A percentile compares a stretch with the other conserved stretches of the same genome.
Conservation (phyloP, 345 rosid species). For the Corymbia maculata region DNA sequence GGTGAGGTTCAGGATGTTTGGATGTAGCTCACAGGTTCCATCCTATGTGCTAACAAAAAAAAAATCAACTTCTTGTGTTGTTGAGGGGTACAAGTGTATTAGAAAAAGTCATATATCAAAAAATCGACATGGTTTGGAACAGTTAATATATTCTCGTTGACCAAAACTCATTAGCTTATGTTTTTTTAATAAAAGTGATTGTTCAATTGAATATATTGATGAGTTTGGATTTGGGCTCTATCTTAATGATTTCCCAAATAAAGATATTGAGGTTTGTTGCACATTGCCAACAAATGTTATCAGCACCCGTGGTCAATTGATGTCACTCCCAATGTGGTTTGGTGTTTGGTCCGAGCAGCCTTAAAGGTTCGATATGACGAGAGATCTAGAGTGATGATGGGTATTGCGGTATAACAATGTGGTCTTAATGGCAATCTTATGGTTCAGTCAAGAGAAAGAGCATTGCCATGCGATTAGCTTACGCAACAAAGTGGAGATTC, state of each 20-base stretch:
- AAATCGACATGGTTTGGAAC: neutral
- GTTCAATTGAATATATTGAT: neutral
- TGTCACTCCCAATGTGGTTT: neutral
- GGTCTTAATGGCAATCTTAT: neutral
- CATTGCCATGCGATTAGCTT: neutral
- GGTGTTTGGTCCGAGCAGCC: neutral
- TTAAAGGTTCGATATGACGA: neutral
- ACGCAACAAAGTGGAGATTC: neutral
- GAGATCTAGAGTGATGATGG: neutral
- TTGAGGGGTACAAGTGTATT: neutral
- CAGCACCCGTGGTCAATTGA: neutral
- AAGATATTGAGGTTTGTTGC: neutral
- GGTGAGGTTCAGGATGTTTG: neutral
- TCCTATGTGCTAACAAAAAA: neutral
- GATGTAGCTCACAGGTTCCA: neutral
- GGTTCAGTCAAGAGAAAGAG: neutral
- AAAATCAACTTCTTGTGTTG: neutral
- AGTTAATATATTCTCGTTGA: neutral
- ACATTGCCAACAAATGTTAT: neutral
- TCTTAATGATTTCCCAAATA: neutral
- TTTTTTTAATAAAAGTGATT: neutral
- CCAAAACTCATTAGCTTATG: neutral
- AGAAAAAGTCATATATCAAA: neutral
- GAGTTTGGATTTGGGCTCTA: neutral
- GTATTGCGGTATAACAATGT: neutral